These are phyloP conservation scores for Ustilago cynodontis DNA, from an alignment of 1,284 basidiomycete genomes.

Conservation along the genomic window DNA sequence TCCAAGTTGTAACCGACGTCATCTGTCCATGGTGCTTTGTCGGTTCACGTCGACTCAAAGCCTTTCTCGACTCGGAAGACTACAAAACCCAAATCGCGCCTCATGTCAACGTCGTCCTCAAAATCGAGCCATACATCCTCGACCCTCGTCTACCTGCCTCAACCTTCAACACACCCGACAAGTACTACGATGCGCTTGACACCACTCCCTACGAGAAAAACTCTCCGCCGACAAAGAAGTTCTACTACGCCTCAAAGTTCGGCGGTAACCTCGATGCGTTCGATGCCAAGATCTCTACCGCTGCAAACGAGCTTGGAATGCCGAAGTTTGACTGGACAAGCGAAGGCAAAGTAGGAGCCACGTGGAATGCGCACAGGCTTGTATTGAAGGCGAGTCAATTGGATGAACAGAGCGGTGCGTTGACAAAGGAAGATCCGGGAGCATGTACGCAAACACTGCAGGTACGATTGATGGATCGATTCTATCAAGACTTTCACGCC, in stretches of 20 bases:
- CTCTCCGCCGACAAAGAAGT: conserved; percentile 47
- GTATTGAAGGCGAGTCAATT: conserved; percentile 42
- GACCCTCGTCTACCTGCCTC: conserved; percentile 50
- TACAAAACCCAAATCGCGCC: conserved; percentile 48
- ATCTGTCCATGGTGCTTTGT: conserved; percentile 60
- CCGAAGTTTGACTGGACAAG: conserved; percentile 45
- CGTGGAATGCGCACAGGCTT: conserved; percentile 54
- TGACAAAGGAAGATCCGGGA: conserved; percentile 12
- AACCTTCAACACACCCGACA: conserved; percentile 30
- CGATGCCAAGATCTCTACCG: conserved; percentile 47
- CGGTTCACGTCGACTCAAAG: conserved; percentile 44
- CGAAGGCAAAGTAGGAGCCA: conserved; percentile 52
- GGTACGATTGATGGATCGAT: conserved; percentile 38
- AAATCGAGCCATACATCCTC: conserved; percentile 56
- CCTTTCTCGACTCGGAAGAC: conserved; percentile 45
- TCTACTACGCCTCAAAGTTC: conserved; percentile 53
- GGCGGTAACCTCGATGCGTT: conserved; percentile 51
- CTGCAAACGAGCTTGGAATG: conserved; percentile 38
- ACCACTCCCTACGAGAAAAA: conserved; percentile 45
- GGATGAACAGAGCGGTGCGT: conserved; percentile 24
- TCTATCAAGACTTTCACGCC: conserved; percentile 43
- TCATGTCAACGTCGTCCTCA: conserved; percentile 36
- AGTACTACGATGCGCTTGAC: conserved; percentile 52
- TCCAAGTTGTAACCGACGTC: conserved; percentile 49
- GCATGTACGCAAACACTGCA: conserved; percentile 29